Base-by-base conservation (phyloP, 2,329 filamentous ascomycete species). In the Nemania sp. region DNA sequence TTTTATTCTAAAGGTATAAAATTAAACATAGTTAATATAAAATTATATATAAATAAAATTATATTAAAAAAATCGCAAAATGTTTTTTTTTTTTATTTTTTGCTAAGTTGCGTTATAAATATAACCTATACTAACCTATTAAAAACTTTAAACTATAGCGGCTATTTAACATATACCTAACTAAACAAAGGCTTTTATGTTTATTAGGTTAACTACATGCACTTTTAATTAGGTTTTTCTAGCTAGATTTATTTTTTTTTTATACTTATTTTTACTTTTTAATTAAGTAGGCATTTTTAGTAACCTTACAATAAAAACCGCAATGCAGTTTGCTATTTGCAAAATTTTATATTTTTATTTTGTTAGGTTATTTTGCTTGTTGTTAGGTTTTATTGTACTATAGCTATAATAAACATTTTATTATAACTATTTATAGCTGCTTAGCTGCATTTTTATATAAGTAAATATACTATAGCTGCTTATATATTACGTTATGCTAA, bases 31-130 rank as follows among this genome's bases (percentile, higher is more conserved):
- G n/a, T n/a, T n/a, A n/a, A n/a, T n/a, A n/a, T n/a, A n/a, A n/a
- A n/a, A n/a, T n/a, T n/a, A n/a, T n/a, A 49, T 49, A 49, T 49
- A 49, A 24, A 22, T 49, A 49, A 20, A 49, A 24, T 22, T 22
- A 49, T 49, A 49, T 49, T 49, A 49, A 49, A 49, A 35, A 35
- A 35, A 35, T 35, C 32, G 32, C 32, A 35, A 35, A 35, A 35
- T 5, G 5, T 5, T 35, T 35, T 35, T 35, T 35, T 35, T n/a
- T n/a, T n/a, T n/a, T n/a, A n/a, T 35, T 35, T 35, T 35, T 35
- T 35, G 11, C 32, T 35, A 35, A 5, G 11, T 35, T 5, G 11
- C 32, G n/a, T 49, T 49, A 20, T 10, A 49, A 49, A 22, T 49
- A 22, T 7, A 20, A 13, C 20, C n/a, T n/a, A n/a, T n/a, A n/a